These are phyloP conservation scores for Pyrenophora tritici-repentis DNA, from an alignment of 2,329 filamentous ascomycete genomes.

Conservation along the genomic window DNA sequence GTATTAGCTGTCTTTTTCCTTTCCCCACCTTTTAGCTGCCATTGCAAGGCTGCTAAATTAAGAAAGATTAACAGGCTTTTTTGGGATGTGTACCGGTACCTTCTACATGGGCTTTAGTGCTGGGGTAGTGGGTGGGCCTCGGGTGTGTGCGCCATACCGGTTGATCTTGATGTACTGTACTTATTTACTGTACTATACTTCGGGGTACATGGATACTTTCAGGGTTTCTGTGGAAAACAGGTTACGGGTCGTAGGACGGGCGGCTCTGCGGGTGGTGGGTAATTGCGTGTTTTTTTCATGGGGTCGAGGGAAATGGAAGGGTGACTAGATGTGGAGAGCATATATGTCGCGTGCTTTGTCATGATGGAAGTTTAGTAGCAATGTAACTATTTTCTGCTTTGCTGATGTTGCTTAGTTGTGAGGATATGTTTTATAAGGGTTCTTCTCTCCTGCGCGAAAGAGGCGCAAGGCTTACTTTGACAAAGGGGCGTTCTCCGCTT, in stretches of 20 bases:
- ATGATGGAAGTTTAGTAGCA: too few species aligned
- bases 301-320: background rate
- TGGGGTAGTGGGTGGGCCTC: background rate
- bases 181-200: too few species aligned
- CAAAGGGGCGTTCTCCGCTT: background rate
- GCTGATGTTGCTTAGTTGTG: background rate
- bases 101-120: slow-evolving; percentile 2
- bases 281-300: background rate
- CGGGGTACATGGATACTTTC: background rate
- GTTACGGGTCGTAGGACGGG: slow-evolving; percentile 24
- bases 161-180: too few species aligned
- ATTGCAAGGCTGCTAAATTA: background rate
- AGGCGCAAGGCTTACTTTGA: background rate
- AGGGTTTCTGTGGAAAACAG: background rate
- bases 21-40: too few species aligned
- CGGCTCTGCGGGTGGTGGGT: slow-evolving; percentile 36
- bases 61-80: background rate
- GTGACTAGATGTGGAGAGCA: background rate
- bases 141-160: too few species aligned
- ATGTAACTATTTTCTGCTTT: background rate
- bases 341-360: background rate
- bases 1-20: slow-evolving; percentile 20
- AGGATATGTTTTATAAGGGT: too few species aligned
- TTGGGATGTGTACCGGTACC: slow-evolving; percentile 1
- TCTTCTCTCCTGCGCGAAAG: background rate